Conservation (phyloP, 129 eudicot species). For the Helianthus annuus region HanXRQr2.0-SUNRISE NC_035437.2:14331274-14331773, state of each 20-base stretch:
- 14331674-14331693: conserved; percentile 63
- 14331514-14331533: conserved; percentile 41
- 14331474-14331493: conserved; percentile 54
- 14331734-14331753: conserved; percentile 54
- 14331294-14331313: conserved; percentile 46
- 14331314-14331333: conserved; percentile 41
- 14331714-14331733: conserved; percentile 50
- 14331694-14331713: conserved; percentile 47
- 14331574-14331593: conserved; percentile 9
- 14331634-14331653: conserved; percentile 57
- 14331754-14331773: conserved; percentile 43
- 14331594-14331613: background rate
- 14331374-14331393: conserved; percentile 50
- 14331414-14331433: background rate
- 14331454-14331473: conserved; percentile 45
- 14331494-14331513: conserved; percentile 55
- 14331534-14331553: conserved; percentile 23
- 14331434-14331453: background rate
- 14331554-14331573: background rate
- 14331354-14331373: conserved; percentile 52
- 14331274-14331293: conserved; percentile 38
- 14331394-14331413: conserved; percentile 53
- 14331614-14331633: conserved; percentile 34
- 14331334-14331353: conserved; percentile 48
- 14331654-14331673: conserved; percentile 50